Evolutionary conservation across 2,329 filamentous ascomycete genomes (phyloP).

Genomic region (Hawksworthiomyces lignivorus): DNA sequence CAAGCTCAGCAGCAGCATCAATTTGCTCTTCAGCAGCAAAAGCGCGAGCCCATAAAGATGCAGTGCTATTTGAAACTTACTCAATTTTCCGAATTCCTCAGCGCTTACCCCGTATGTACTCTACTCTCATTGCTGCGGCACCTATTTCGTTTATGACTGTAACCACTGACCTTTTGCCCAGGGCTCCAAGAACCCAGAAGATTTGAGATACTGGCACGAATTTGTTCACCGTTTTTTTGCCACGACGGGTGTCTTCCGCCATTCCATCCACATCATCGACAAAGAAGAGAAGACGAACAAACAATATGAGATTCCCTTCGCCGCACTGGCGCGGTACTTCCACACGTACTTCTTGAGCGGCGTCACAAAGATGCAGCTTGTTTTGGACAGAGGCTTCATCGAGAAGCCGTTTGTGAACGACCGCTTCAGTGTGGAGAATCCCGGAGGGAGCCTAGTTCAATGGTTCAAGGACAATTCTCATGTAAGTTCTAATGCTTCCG

Average conservation of each 20-base stretch:
- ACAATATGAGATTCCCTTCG: conserved; percentile 76
- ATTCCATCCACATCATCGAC: conserved; percentile 54
- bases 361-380: conserved; percentile 76
- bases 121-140: neutral
- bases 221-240: conserved; percentile 83
- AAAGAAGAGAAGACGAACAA: conserved; percentile 57
- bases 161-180: conserved; percentile 27
- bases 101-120: conserved; percentile 44
- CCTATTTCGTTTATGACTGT: no score
- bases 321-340: conserved; percentile 82
- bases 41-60: conserved; percentile 44
- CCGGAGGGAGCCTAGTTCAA: conserved; percentile 74
- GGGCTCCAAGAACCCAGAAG: conserved; percentile 54
- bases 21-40: conserved; percentile 25
- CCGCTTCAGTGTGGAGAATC: conserved; percentile 67
- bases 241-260: conserved; percentile 65
- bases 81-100: conserved; percentile 56
- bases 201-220: conserved; percentile 67
- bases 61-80: conserved; percentile 52
- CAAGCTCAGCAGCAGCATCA: conserved; percentile 28
- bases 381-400: conserved; percentile 59
- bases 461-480: conserved; percentile 81
- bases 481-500: no score
- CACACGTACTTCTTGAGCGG: conserved; percentile 83
- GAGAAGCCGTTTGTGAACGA: conserved; percentile 53